Evolutionary conservation across 164 flowering plant species (phyloP).

Genomic region (Berberis thunbergii): DNA sequence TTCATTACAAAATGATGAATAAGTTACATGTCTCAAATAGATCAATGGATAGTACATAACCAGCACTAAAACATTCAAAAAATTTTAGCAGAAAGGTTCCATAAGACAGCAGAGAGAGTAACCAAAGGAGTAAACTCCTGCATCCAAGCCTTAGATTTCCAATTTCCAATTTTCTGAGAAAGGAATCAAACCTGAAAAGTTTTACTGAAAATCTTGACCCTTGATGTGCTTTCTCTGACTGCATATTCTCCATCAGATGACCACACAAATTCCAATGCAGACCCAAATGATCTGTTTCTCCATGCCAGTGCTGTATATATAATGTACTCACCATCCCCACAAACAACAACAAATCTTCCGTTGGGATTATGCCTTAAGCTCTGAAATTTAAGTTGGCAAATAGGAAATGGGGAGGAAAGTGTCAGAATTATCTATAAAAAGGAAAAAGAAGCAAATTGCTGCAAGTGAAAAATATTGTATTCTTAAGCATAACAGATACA

Average conservation of each 20-base stretch:
- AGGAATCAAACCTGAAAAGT: constrained; percentile 52
- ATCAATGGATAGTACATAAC: not conserved
- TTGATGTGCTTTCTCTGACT: constrained; percentile 87
- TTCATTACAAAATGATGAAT: not conserved
- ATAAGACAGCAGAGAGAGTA: too few relatives aligned
- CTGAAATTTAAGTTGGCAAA: constrained; percentile 24
- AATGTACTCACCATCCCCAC: constrained; percentile 97
- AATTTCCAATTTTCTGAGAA: too few relatives aligned
- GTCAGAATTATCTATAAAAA: not conserved
- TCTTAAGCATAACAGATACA: too few relatives aligned
- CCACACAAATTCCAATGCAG: constrained; percentile 91
- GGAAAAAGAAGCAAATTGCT: not conserved
- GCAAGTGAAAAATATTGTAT: not conserved
- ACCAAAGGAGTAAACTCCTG: too few relatives aligned
- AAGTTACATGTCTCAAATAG: not conserved
- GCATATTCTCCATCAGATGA: constrained; percentile 98
- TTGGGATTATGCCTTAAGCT: constrained; percentile 95
- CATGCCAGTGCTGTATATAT: constrained; percentile 96
- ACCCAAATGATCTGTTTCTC: constrained; percentile 95
- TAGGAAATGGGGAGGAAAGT: not conserved
- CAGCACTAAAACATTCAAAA: too few relatives aligned
- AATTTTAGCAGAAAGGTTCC: too few relatives aligned
- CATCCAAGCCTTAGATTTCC: too few relatives aligned
- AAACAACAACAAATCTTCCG: constrained; percentile 97
- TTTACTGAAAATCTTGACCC: constrained; percentile 81